Evolutionary conservation across 2,329 filamentous ascomycete genomes (phyloP).

Genomic region (Thielaviopsis populi): DNA sequence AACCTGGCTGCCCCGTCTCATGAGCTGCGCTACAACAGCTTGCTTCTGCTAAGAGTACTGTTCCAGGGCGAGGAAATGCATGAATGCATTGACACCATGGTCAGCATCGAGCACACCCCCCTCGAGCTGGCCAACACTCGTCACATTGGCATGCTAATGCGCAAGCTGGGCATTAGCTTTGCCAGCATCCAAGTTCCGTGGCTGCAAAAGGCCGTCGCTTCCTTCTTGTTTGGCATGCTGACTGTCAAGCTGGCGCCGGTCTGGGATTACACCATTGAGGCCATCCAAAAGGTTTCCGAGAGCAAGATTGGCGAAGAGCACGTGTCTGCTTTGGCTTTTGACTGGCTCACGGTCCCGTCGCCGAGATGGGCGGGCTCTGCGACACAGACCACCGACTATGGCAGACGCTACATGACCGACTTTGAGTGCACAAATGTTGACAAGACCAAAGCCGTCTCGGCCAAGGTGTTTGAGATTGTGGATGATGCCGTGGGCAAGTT

Average conservation of each 20-base stretch:
- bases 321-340: conserved; percentile 57
- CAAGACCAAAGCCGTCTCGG: conserved; percentile 38
- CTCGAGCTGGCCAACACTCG: conserved; percentile 63
- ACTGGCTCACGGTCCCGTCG: conserved; percentile 54
- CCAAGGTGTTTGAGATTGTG: conserved; percentile 37
- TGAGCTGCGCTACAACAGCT: conserved; percentile 53
- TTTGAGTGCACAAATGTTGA: conserved; percentile 74
- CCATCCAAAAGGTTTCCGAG: conserved; percentile 60
- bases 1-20: conserved; percentile 67
- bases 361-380: conserved; percentile 36
- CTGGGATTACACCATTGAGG: conserved; percentile 70
- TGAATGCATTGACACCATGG: conserved; percentile 37
- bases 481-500: conserved; percentile 43
- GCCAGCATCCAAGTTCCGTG: conserved; percentile 43
- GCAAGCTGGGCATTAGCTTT: conserved; percentile 57
- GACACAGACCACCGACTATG: conserved; percentile 24
- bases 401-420: conserved; percentile 41
- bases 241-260: conserved; percentile 72
- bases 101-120: conserved; percentile 65
- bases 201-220: conserved; percentile 57
- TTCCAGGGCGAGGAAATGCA: conserved; percentile 26
- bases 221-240: conserved; percentile 77
- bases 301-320: conserved; percentile 56
- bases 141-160: conserved; percentile 69
- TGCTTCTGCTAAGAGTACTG: conserved; percentile 55